phyloP scores from a whole-genome alignment of 352 stramenopile genomes.

The Globisporangium irregulare region DNA sequence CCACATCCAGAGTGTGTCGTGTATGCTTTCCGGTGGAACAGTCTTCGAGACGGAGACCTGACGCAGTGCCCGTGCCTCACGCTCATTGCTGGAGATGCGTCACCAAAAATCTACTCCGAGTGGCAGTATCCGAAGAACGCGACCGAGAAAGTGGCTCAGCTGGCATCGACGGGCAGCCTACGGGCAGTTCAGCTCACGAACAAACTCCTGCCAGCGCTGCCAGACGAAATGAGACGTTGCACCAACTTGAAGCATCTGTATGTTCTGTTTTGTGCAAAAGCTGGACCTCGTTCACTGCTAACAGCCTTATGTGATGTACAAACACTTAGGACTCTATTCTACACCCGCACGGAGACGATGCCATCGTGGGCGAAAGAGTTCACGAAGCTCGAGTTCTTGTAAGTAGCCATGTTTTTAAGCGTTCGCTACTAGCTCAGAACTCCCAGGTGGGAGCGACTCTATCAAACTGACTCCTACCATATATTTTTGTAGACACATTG shows the following conservation, averaged over 20 bases:
- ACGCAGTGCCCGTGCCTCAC: slow-evolving; percentile 29
- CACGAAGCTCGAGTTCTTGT: slow-evolving; percentile 1
- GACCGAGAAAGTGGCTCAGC: slow-evolving; percentile 16
- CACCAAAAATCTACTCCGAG: slow-evolving; percentile 16
- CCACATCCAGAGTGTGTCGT: slow-evolving; percentile 13
- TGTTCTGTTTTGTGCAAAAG: background rate
- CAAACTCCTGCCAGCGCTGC: slow-evolving; percentile 17
- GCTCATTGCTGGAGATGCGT: slow-evolving; percentile 23
- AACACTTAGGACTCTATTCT: background rate
- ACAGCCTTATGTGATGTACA: background rate
- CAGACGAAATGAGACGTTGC: slow-evolving; percentile 21
- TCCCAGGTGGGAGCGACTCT: too few relatives aligned
- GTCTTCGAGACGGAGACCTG: background rate
- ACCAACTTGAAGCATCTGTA: slow-evolving; percentile 28
- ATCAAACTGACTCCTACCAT: too few relatives aligned
- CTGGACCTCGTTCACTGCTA: background rate
- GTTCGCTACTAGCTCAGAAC: too few relatives aligned
- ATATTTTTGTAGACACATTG: background rate
- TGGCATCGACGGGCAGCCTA: slow-evolving; percentile 26
- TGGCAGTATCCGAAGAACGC: slow-evolving; percentile 22
- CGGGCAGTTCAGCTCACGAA: slow-evolving; percentile 34
- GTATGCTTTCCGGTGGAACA: slow-evolving; percentile 8
- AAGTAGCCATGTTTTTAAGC: background rate
- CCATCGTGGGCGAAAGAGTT: background rate
- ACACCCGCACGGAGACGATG: background rate